These are phyloP conservation scores for Cucumis melo DNA, from an alignment of 306 rosid genomes.

Conservation along the genomic window DNA sequence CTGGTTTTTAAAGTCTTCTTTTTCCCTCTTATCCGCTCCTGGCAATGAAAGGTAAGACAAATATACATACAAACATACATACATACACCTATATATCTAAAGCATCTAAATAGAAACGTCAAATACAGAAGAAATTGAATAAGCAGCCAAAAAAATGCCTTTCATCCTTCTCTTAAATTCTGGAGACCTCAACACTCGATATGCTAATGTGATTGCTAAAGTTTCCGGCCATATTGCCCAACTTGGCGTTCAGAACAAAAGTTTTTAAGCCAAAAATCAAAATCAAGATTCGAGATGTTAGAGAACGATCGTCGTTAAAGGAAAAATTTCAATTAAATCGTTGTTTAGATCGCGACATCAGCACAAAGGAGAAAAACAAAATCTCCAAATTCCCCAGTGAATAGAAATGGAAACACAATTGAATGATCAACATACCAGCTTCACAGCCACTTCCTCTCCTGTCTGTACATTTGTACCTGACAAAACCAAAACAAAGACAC, in stretches of 20 bases:
- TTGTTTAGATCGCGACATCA: not conserved
- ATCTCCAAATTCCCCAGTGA: not conserved
- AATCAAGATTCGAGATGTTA: not conserved
- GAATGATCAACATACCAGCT: conserved; percentile 58
- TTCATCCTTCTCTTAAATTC: not conserved
- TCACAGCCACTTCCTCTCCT: conserved; percentile 98
- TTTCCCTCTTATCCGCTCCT: not conserved
- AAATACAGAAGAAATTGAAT: not conserved
- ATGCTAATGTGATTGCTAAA: not conserved
- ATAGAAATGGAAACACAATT: not conserved
- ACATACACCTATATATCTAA: not conserved
- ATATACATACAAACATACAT: no score
- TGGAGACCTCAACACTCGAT: not conserved
- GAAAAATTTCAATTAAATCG: not conserved
- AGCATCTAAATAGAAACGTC: not conserved
- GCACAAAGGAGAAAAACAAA: not conserved
- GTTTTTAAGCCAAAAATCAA: not conserved
- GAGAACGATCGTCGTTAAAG: not conserved
- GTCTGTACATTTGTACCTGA: conserved; percentile 77
- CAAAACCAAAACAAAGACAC: not conserved
- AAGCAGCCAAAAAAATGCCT: not conserved
- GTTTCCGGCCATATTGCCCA: not conserved
- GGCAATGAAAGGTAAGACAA: not conserved
- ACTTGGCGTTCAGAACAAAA: not conserved
- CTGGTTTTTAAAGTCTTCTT: not conserved